Evolutionary conservation across 208 protist genomes (phyloP), one percentile per base, ranked within the genome.

Genomic region (Trypanosoma platydactyli): DNA sequence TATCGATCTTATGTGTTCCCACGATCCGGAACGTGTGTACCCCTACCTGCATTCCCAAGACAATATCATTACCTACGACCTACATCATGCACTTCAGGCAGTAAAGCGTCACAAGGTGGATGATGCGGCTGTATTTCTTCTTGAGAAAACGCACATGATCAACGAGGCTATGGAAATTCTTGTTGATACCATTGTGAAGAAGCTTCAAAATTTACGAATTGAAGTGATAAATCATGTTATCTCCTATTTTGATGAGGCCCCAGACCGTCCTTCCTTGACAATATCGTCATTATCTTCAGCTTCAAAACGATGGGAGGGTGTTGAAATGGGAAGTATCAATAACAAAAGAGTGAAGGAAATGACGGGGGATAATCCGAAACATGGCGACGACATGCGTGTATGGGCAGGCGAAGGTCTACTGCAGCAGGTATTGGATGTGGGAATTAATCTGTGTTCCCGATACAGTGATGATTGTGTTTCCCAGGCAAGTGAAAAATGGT

Each of bases 1-100:
- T 74, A 92, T 94, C 78, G 86, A 89, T 70, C 77, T 94, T 0
- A 70, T 92, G 3, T 91, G 82, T 55, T 68, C 72, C 16, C 68
- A 91, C 51, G 68, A 80, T 2, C 83, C 89, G 38, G 44, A 35
- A n/a, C 60, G 73, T 0, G 89, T 94, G 18, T 88, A 85, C 70
- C 24, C 57, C 13, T 85, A 94, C 51, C 54, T 94, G 22, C 67
- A 76, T 54, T 33, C 69, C 16, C 49, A 76, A 13, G 84, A 78
- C 30, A 65, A 48, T 45, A 42, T 64, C 9, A 79, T 92, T 55
- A 77, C 76, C 11, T 94, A 94, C 63, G 86, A 94, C 58, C 50
- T 86, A 25, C 67, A 85, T 33, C 48, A 62, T 22, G 89, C 80
- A n/a, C 59, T 91, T 27, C 38, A 78, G 13, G 65, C 70, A 6